Base-by-base conservation (phyloP, 345 rosid species). In the Lepidium africanum region DNA sequence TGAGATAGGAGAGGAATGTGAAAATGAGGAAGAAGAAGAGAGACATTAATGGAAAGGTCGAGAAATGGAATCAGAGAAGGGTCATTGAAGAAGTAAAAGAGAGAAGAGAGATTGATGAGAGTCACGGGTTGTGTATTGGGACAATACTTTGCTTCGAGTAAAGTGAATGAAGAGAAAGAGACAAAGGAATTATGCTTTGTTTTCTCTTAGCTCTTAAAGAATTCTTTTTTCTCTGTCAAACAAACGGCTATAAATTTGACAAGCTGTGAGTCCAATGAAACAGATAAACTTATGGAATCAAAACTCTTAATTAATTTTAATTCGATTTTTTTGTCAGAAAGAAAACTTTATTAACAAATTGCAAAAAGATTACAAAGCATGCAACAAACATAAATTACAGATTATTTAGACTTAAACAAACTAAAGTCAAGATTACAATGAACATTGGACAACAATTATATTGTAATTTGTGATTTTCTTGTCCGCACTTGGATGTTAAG, bases 71-170 rank as follows among this genome's bases (percentile, higher is more conserved):
- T 61, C 51, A 75, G 53, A 62, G 41, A 55, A 46, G 12, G 2
- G 13, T 17, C 66, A 70, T 63, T 75, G 47, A 13, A 58, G 67
- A 50, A 57, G 64, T 37, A 48, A 47, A 41, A 21, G 57, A 36
- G 15, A 48, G 23, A 67, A 53, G 47, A 35, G 46, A 25, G 57
- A 13, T 59, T 74, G 68, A 74, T 35, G 72, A 52, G 54, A 1
- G 77, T 74, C 77, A 74, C 77, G 77, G 77, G 77, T 14, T 11
- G 72, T 67, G 69, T 43, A 59, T 67, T 67, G 77, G 77, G 77
- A 50, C 57, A 74, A 74, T 74, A 67, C 68, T 74, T 67, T 59
- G 63, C 63, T 67, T 74, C 68, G 73, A 51, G 72, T 59, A 45
- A 73, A 65, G 72, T 66, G 37, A 59, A 73, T 53, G 57, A 46